Conservation (phyloP, 768 basidiomycete species). For the Suillus decipiens region DNA sequence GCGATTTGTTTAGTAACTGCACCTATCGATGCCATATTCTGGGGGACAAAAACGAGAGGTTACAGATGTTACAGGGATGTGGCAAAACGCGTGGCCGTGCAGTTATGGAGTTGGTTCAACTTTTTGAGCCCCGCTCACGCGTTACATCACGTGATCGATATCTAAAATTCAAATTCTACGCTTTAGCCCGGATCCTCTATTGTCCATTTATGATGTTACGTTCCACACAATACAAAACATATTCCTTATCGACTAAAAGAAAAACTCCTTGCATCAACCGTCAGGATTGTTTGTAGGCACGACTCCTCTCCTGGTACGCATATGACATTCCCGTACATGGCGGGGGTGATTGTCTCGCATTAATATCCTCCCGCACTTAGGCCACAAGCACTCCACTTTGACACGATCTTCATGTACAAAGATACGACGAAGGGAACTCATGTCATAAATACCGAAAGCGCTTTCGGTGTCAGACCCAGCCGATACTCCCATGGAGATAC, state of each 20-base stretch:
- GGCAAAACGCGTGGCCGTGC: not conserved
- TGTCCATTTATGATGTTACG: not conserved
- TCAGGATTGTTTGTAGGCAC: not conserved
- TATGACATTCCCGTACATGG: slow-evolving; percentile 3
- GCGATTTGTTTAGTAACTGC: slow-evolving; percentile 68
- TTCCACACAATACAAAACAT: not conserved
- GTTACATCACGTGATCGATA: slow-evolving; percentile 12
- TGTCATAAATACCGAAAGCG: not conserved
- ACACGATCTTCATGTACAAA: not conserved
- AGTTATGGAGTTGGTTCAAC: slow-evolving; percentile 9
- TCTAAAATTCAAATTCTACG: too few relatives aligned
- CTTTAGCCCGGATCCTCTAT: too few relatives aligned
- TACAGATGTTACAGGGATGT: not conserved
- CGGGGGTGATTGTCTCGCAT: slow-evolving; percentile 5
- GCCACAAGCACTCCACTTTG: slow-evolving; percentile 4
- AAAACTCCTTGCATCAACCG: not conserved
- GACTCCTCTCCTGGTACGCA: not conserved
- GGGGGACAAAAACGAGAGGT: not conserved
- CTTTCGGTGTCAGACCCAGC: not conserved
- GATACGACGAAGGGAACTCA: slow-evolving; percentile 2
- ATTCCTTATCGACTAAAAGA: not conserved
- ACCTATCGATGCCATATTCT: slow-evolving; percentile 47
- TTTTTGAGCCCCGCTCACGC: slow-evolving; percentile 30
- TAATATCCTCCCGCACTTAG: not conserved
- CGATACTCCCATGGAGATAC: not conserved